Conservation (phyloP, 1,139 yeast species). For the Barnettozyma hawaiiensis region DNA sequence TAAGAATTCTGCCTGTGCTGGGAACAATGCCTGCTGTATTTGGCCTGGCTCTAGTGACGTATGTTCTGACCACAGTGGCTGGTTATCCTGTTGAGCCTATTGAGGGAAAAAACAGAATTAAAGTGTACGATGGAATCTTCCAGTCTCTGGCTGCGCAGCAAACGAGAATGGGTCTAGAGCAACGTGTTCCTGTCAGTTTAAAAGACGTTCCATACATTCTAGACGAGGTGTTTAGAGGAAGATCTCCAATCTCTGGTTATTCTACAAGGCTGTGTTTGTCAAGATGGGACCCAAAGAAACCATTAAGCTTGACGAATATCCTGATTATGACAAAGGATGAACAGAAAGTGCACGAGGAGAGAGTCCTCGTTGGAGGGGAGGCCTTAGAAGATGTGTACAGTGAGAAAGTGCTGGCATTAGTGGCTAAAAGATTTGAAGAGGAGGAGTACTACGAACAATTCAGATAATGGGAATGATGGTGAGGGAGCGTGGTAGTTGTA, state of each 20-base stretch:
- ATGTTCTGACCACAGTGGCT: conserved; percentile 69
- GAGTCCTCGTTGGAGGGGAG: conserved; percentile 64
- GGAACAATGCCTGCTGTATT: conserved; percentile 97
- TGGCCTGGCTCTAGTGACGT: conserved; percentile 85
- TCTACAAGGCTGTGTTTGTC: conserved; percentile 75
- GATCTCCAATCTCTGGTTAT: conserved; percentile 81
- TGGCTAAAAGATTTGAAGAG: conserved; percentile 61
- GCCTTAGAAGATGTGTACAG: conserved; percentile 58
- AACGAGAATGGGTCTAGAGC: conserved; percentile 66
- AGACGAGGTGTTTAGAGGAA: conserved; percentile 90
- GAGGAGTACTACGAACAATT: conserved; percentile 66
- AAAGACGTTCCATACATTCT: conserved; percentile 77
- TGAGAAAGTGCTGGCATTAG: conserved; percentile 50
- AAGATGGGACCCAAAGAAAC: conserved; percentile 69
- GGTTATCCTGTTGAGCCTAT: conserved; percentile 87
- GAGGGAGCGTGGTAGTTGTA: background rate
- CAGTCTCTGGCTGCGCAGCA: conserved; percentile 87
- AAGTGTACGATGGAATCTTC: conserved; percentile 74
- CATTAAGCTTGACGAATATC: conserved; percentile 59
- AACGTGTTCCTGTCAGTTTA: conserved; percentile 66
- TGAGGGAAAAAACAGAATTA: conserved; percentile 86
- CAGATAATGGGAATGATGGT: conserved; percentile 29
- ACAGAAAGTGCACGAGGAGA: conserved; percentile 69
- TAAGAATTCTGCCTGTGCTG: conserved; percentile 85
- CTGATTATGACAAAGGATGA: conserved; percentile 89